Percentiles rank a stretch among this genome's conserved stretches.
These are phyloP conservation scores for Elsinoe australis DNA, from an alignment of 2,329 filamentous ascomycete species.

Conservation along the genomic window DNA sequence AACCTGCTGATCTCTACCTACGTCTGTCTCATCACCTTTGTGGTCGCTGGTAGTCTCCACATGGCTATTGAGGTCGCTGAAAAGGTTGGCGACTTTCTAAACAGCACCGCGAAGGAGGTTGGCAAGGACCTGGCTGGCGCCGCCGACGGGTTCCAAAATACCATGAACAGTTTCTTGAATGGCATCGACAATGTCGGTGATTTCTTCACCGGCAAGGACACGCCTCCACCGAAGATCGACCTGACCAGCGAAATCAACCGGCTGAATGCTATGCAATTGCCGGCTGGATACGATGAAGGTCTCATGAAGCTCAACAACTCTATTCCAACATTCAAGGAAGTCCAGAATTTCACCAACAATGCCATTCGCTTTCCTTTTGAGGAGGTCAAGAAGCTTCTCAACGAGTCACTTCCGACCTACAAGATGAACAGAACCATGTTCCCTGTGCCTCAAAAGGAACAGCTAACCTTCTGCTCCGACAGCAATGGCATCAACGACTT, in stretches of 20 bases:
- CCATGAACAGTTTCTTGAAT: conserved; percentile 51
- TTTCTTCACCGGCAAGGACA: conserved; percentile 35
- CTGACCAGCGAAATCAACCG: conserved; percentile 57
- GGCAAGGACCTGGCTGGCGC: conserved; percentile 46
- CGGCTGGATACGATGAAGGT: conserved; percentile 58
- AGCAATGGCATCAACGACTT: conserved; percentile 76
- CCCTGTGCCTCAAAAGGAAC: conserved; percentile 73
- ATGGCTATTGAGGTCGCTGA: conserved; percentile 57
- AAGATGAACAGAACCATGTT: conserved; percentile 70
- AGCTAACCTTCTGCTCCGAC: conserved; percentile 79
- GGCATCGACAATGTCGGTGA: conserved; percentile 39
- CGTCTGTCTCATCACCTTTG: conserved; percentile 77
- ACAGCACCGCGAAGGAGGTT: conserved; percentile 52
- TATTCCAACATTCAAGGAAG: conserved; percentile 74
- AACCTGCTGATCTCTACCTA: conserved; percentile 87
- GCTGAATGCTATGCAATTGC: conserved; percentile 63
- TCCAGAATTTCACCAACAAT: conserved; percentile 71
- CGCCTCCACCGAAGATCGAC: conserved; percentile 50
- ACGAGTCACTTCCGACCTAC: conserved; percentile 63
- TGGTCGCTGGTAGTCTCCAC: conserved; percentile 70
- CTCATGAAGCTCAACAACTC: conserved; percentile 66
- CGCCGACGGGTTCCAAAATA: conserved; percentile 36
- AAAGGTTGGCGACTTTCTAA: conserved; percentile 53
- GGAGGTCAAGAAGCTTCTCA: conserved; percentile 65
- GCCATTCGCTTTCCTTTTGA: conserved; percentile 75